Base-by-base conservation (phyloP, 2,329 filamentous ascomycete species). In the Fusarium setosum region DNA sequence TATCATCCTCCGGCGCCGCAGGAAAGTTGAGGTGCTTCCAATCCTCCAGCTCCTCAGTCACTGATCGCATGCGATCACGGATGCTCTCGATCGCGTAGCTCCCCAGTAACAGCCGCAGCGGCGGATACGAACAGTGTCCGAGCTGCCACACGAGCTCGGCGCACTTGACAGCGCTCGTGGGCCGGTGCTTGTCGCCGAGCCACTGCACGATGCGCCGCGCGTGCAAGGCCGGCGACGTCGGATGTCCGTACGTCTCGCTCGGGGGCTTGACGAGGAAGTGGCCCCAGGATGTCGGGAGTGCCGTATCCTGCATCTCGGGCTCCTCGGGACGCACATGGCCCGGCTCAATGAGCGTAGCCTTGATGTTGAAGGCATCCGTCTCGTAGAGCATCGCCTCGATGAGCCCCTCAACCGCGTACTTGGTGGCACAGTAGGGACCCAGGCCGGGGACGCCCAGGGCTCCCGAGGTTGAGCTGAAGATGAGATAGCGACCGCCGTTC, bases 361-460 rank as follows among this genome's bases (percentile, higher is more conserved):
- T 97, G 77, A 98, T 92, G 74, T 96, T 95, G 79, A 97, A 97
- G 0, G 82, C 79, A 68, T 97, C 94, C 34, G 97, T 90, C 76
- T 99, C 96, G 78, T 98, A 98, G 15, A 97, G 85, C 92, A 99
- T 95, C 15, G 93, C 94, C 78, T 99, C 96, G 70, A 98, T 94
- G 53, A 99, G 82, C 1, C 95, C 96, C 75, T 99, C 96, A 5
- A 97, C 93, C 0, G 96, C 96, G 78, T 97, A 98, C 77, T 98
- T 99, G 15, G 94, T 97, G 2, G 96, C 96, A 77, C 95, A 98
- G 75, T 97, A 98, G 0, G 95, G 95, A 0, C 95, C 95, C 6
- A 98, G 80, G 0, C 96, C 96, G 0, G 96, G 96, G 0, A 98
- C 93, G 3, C 95, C 96, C n/a, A 97, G 85, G 0, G 95, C 93